Evolutionary conservation across 441 rosid species (phyloP).

Genomic region (Erysimum pusillum): DNA sequence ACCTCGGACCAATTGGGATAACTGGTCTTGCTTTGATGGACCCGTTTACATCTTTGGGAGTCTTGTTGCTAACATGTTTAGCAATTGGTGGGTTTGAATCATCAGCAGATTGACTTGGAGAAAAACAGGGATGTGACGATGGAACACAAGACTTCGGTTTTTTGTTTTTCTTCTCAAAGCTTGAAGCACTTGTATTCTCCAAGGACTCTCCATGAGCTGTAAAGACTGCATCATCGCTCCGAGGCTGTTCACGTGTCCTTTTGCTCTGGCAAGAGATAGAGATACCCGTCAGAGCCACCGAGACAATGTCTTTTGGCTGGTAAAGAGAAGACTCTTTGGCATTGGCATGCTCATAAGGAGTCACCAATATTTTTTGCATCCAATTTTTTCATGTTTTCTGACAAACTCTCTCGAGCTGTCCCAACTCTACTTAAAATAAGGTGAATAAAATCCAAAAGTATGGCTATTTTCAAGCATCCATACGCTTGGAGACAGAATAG

Average conservation of each 20-base stretch:
- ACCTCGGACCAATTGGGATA: slow-evolving; percentile 52
- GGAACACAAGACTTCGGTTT: slow-evolving; percentile 19
- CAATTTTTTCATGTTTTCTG: slow-evolving; percentile 7
- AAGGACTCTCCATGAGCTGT: slow-evolving; percentile 36
- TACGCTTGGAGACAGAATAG: slow-evolving; percentile 2
- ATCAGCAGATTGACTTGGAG: slow-evolving; percentile 32
- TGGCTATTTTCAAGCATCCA: slow-evolving; percentile 30
- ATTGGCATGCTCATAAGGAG: slow-evolving; percentile 40
- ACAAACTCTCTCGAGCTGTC: slow-evolving; percentile 36
- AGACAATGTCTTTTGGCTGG: slow-evolving; percentile 16
- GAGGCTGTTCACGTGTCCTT: slow-evolving; percentile 45
- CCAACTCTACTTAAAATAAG: slow-evolving; percentile 18
- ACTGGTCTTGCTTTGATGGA: slow-evolving; percentile 36
- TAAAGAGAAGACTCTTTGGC: slow-evolving; percentile 28
- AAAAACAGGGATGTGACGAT: slow-evolving; percentile 19
- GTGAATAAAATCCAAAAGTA: slow-evolving; percentile 8
- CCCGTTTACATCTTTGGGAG: slow-evolving; percentile 26
- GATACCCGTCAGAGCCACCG: slow-evolving; percentile 46
- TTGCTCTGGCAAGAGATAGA: slow-evolving; percentile 55
- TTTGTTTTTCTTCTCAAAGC: slow-evolving; percentile 36
- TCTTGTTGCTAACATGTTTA: slow-evolving; percentile 29
- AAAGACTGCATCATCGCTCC: slow-evolving; percentile 22
- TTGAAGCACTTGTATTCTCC: slow-evolving; percentile 38
- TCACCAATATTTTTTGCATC: slow-evolving; percentile 19
- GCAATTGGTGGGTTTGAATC: slow-evolving; percentile 26